Evolutionary conservation across 192 early-diverging fungal species (phyloP), one percentile per base, ranked within the genome.

Genomic region (Diversispora eburnea): DNA sequence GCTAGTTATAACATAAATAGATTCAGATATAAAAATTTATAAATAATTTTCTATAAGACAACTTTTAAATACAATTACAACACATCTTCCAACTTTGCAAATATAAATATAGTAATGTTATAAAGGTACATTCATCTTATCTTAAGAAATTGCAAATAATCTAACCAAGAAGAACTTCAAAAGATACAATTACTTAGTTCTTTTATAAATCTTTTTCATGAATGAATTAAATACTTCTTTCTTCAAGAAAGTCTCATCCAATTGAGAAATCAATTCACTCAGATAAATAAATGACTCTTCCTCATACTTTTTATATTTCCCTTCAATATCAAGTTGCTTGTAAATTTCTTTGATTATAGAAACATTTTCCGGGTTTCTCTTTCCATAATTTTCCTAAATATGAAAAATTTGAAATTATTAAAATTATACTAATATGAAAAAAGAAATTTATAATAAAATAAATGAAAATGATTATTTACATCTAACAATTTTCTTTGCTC

Each of bases 191-290:
- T 92, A 94, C 84, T 95, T 93, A 58, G 86, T 90, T 73, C 93
- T 86, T 88, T 95, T 98, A 89, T 96, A 96, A 73, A 98, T 92
- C 82, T 94, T 92, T 84, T 94, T 89, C 85, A 99, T 92, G 84
- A 97, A 99, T 7, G 82, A 86, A 46, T 85, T 87, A 80, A 98
- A 99, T 73, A 99, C 90, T 58, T 91, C 83, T 78, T 86, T 86
- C 66, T 91, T 93, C 41, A 98, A 77, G 43, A 88, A 78, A n/a
- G 84, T 77, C 73, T 95, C 90, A 69, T 98, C 94, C 17, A 95
- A 79, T 73, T 93, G 79, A 70, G 81, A 83, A 79, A 98, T 97
- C 79, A 95, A 85, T 57, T 76, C 83, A 74, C 83, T 83, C 52
- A 99, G 75, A 19, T 88, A 83, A 5, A 71, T 78, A 84, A 92